A percentile compares a stretch with the other conserved stretches of the same genome.
These are phyloP conservation scores for Dioscorea cayenensis DNA, from an alignment of 116 monocot species.

Conservation along the genomic window DNA sequence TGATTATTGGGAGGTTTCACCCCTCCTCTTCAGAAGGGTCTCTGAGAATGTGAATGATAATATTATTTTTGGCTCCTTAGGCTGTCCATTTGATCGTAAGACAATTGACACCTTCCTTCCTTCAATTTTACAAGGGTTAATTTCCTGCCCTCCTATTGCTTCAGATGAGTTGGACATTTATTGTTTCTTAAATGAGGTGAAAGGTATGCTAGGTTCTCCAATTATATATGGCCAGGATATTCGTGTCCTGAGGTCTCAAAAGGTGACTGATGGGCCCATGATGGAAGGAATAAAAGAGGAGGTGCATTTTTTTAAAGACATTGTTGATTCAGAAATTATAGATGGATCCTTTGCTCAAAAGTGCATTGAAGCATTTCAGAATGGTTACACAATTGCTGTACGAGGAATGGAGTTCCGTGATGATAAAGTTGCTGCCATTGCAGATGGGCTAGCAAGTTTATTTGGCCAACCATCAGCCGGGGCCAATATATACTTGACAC, in stretches of 20 bases:
- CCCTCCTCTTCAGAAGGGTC: slow-evolving; percentile 30
- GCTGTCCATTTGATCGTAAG: slow-evolving; percentile 30
- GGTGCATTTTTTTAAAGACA: slow-evolving; percentile 37
- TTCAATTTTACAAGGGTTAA: slow-evolving; percentile 30
- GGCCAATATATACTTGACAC: slow-evolving; percentile 79
- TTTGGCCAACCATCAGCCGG: slow-evolving; percentile 91
- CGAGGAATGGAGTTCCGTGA: slow-evolving; percentile 69
- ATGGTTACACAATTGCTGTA: slow-evolving; percentile 74
- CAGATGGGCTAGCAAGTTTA: slow-evolving; percentile 39
- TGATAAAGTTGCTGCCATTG: slow-evolving; percentile 48
- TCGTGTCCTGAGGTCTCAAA: slow-evolving; percentile 46
- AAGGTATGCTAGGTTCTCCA: slow-evolving; percentile 44
- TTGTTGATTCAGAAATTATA: slow-evolving; percentile 2
- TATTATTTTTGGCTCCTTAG: slow-evolving; percentile 36
- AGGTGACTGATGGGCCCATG: not conserved
- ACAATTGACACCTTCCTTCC: slow-evolving; percentile 21
- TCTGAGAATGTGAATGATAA: slow-evolving; percentile 12
- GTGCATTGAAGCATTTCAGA: slow-evolving; percentile 50
- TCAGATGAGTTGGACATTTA: slow-evolving; percentile 76
- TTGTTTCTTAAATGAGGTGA: slow-evolving; percentile 48
- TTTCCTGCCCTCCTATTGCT: slow-evolving; percentile 68
- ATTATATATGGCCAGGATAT: slow-evolving; percentile 67
- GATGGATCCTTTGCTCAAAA: slow-evolving; percentile 17
- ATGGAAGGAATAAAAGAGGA: slow-evolving; percentile 21
- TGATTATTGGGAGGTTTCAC: slow-evolving; percentile 60